Conservation (phyloP, 768 basidiomycete species). For the Dendrothele bispora region DNA sequence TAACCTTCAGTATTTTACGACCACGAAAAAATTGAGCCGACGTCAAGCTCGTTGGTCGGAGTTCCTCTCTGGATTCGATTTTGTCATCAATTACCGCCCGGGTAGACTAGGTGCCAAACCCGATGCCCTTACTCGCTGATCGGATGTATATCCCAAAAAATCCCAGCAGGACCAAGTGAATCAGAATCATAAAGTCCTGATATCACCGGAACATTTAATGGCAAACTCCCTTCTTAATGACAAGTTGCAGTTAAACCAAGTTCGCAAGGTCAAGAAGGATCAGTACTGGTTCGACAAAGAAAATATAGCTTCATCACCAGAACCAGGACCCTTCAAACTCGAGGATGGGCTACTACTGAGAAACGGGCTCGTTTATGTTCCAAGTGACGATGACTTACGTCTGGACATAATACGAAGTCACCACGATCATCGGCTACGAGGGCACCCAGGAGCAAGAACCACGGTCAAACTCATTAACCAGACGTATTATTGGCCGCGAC, state of each 20-base stretch:
- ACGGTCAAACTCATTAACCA: slow-evolving; percentile 19
- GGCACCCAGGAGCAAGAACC: slow-evolving; percentile 25
- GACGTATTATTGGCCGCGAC: too few relatives aligned
- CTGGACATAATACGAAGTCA: slow-evolving; percentile 13
- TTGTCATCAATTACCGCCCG: slow-evolving; percentile 16
- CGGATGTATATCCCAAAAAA: slow-evolving; percentile 15
- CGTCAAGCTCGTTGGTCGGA: too few relatives aligned
- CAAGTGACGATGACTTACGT: slow-evolving; percentile 9
- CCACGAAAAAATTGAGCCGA: too few relatives aligned
- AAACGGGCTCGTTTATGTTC: slow-evolving; percentile 17
- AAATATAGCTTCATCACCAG: neutral
- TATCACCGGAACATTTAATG: neutral
- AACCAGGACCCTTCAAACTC: neutral
- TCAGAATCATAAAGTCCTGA: neutral
- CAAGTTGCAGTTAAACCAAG: neutral
- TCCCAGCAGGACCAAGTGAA: slow-evolving; percentile 2
- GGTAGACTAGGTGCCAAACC: slow-evolving; percentile 17
- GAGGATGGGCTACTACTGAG: neutral
- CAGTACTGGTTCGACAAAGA: neutral
- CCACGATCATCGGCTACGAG: slow-evolving; percentile 22
- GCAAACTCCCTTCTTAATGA: too few relatives aligned
- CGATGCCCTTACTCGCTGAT: slow-evolving; percentile 15
- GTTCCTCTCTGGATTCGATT: too few relatives aligned
- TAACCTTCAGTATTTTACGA: too few relatives aligned
- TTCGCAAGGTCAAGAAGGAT: neutral